Evolutionary conservation across 148 eudicot species (phyloP).

Genomic region (Suaeda aralocaspica): DNA sequence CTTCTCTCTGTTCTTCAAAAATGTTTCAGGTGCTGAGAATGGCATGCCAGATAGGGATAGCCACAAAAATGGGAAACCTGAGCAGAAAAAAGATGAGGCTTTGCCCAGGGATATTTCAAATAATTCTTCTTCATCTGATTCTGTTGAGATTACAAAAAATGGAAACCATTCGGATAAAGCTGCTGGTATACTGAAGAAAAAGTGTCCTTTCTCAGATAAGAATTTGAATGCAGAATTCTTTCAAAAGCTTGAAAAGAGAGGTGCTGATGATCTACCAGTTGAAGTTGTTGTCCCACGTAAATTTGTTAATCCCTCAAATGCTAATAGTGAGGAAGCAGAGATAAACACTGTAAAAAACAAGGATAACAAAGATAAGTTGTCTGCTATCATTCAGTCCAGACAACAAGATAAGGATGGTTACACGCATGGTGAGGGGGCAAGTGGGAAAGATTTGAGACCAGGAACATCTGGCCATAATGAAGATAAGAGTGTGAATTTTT

Average conservation of each 20-base stretch:
- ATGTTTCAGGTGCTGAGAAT: constrained; percentile 49
- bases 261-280: constrained; percentile 63
- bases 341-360: constrained; percentile 33
- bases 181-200: constrained; percentile 76
- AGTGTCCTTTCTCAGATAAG: constrained; percentile 72
- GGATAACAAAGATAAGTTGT: constrained; percentile 35
- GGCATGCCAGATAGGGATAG: constrained; percentile 37
- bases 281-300: constrained; percentile 90
- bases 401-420: constrained; percentile 44
- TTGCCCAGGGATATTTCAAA: constrained; percentile 43
- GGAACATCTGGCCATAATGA: constrained; percentile 35
- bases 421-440: constrained; percentile 33
- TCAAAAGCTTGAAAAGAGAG: constrained; percentile 79
- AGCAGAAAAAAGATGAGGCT: constrained; percentile 37
- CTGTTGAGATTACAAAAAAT: constrained; percentile 43
- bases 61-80: constrained; percentile 27
- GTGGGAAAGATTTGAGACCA: constrained; percentile 37
- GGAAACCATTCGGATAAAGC: constrained; percentile 62
- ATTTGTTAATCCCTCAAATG: constrained; percentile 43
- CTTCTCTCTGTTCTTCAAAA: constrained; percentile 4
- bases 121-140: constrained; percentile 37
- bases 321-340: constrained; percentile 41
- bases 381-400: constrained; percentile 27
- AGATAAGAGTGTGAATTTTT: constrained; percentile 27
- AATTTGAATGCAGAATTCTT: constrained; percentile 91